phyloP scores from a whole-genome alignment of 495 filamentous ascomycete genomes.

The Pseudevernia furfuracea region DNA sequence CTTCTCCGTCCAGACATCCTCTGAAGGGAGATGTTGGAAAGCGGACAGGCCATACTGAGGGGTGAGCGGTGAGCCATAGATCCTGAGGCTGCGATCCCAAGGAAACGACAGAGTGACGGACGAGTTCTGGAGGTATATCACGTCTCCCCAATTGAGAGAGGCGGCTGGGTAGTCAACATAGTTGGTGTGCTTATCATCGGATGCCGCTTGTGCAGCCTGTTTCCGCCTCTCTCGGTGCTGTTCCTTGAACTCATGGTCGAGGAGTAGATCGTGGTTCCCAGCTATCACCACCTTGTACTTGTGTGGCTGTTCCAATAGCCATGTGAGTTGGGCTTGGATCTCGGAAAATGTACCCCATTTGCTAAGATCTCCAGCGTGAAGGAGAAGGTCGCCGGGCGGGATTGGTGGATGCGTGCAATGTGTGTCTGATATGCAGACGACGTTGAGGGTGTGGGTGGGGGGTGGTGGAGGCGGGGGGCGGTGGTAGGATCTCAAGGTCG shows the following conservation, averaged over 20 bases:
- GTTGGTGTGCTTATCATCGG: not conserved
- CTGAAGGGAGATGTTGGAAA: not conserved
- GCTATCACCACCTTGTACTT: slow-evolving; percentile 70
- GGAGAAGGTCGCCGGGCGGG: slow-evolving; percentile 72
- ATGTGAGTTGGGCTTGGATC: slow-evolving; percentile 69
- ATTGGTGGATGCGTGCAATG: slow-evolving; percentile 61
- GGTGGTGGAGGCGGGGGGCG: not conserved
- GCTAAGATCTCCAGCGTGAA: slow-evolving; percentile 81
- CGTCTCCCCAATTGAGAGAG: slow-evolving; percentile 43
- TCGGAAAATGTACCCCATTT: slow-evolving; percentile 61
- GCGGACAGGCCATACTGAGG: not conserved
- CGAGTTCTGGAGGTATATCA: slow-evolving; percentile 57
- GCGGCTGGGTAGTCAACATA: not conserved
- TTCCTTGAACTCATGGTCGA: slow-evolving; percentile 43
- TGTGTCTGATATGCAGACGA: slow-evolving; percentile 87
- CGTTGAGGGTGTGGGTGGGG: slow-evolving; percentile 19
- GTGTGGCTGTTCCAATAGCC: slow-evolving; percentile 68
- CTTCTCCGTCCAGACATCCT: slow-evolving; percentile 51
- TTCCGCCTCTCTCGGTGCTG: slow-evolving; percentile 8
- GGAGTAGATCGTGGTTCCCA: slow-evolving; percentile 81
- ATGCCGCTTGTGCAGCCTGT: not conserved
- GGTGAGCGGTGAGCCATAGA: slow-evolving; percentile 25
- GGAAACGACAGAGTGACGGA: slow-evolving; percentile 43
- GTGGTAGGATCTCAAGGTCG: slow-evolving; percentile 2
- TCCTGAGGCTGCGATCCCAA: slow-evolving; percentile 43